phyloP scores from a whole-genome alignment of 192 early-diverging fungal species.

The Rhizoclosmatium globosum region DNA sequence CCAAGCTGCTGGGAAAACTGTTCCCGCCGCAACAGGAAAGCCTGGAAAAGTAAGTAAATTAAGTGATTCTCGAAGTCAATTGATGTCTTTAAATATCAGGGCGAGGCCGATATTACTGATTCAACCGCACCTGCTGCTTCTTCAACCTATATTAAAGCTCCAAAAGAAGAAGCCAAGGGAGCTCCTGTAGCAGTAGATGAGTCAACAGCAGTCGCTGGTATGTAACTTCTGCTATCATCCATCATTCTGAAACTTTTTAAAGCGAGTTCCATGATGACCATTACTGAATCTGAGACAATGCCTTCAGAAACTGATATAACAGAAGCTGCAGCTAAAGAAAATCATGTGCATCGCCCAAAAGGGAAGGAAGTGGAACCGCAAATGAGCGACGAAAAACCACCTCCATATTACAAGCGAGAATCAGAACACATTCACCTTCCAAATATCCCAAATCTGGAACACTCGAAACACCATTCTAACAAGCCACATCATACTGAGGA shows the following conservation, averaged over 20 bases:
- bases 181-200: background rate
- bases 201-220: background rate
- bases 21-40: background rate
- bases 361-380: constrained; percentile 30
- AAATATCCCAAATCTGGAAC: constrained; percentile 1
- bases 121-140: constrained; percentile 1
- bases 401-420: background rate
- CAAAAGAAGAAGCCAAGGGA: background rate
- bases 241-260: background rate
- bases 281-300: background rate
- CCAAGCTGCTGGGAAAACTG: constrained; percentile 9
- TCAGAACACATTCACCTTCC: constrained; percentile 27
- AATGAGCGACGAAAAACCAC: background rate
- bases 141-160: background rate
- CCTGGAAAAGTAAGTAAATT: background rate
- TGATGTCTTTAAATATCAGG: background rate
- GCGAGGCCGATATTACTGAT: background rate
- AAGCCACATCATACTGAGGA: constrained; percentile 2
- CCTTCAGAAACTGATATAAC: background rate
- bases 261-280: constrained; percentile 1
- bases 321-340: background rate
- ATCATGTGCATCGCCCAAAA: constrained; percentile 10
- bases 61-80: no score
- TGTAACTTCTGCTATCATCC: background rate
- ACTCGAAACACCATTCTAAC: background rate